Evolutionary conservation across 1,284 basidiomycete genomes (phyloP), one percentile per base, ranked within the genome.

Genomic region (Ustanciosporium gigantosporum): DNA sequence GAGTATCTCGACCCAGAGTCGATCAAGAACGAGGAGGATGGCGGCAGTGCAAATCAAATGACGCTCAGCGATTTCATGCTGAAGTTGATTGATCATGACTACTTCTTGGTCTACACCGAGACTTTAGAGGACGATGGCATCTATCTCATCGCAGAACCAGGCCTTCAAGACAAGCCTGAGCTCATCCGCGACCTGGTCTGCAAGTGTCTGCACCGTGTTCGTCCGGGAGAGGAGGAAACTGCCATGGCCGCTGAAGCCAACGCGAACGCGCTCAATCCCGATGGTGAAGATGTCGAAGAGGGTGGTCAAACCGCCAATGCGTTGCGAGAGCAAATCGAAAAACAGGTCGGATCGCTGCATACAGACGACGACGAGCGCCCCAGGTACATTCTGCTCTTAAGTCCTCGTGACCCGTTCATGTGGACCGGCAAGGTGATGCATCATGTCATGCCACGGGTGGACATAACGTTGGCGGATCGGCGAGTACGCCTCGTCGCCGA

Each of bases 81-180:
- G 17, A 83, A 84, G 11, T 82, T 99, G 15, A 86, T 91, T 29
- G 85, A 88, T 35, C 87, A 91, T 4, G 91, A 90, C 67, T 94
- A 98, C 77, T 90, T 95, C 79, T 85, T 99, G 49, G 90, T 98
- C 29, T 95, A 95, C 79, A 96, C 93, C 1, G 85, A 89, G 60
- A 83, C 83, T 2, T 88, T 89, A 74, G 93, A 96, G 77, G 87
- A 89, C 69, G 87, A 94, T 21, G 92, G 92, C 11, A 87, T 88
- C n/a, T 98, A 98, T 77, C 86, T 98, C 59, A 82, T 98, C 46
- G 95, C 91, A 9, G 88, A 91, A 25, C 85, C 83, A 2, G 84
- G 85, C n/a, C 83, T 98, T 21, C 87, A 86, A 68, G 87, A 92
- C 43, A 85, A 87, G n/a, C 87, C 90, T 0, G 87, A 89, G 14